Conservation (phyloP, 2,329 filamentous ascomycete genomes). For the Alternaria tenuissima region DNA sequence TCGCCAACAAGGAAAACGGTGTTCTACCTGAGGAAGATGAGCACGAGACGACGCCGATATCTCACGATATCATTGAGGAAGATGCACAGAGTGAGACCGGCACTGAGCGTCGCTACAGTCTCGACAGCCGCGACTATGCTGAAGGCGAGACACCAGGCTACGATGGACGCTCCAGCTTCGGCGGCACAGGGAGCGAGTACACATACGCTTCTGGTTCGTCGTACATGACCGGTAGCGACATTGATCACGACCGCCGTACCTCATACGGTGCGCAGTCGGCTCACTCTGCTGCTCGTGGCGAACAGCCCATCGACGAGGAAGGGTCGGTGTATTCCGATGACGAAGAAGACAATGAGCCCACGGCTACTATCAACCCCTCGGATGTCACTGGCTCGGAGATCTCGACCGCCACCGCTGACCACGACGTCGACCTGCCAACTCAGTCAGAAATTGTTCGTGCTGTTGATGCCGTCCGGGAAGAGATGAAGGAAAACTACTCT, state of each 20-base stretch:
- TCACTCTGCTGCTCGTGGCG: constrained; percentile 42
- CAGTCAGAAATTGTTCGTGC: constrained; percentile 44
- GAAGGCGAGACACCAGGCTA: constrained; percentile 48
- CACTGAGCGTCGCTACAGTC: constrained; percentile 52
- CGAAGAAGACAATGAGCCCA: constrained; percentile 45
- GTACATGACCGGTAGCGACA: constrained; percentile 59
- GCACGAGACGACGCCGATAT: constrained; percentile 35
- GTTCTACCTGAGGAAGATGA: constrained; percentile 55
- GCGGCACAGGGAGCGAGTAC: constrained; percentile 53
- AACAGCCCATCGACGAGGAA: constrained; percentile 44
- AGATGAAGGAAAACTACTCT: constrained; percentile 39
- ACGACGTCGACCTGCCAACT: constrained; percentile 37
- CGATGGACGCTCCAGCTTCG: constrained; percentile 52
- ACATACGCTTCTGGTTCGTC: constrained; percentile 58
- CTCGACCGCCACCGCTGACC: constrained; percentile 30
- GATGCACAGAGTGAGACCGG: constrained; percentile 48
- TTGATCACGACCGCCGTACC: constrained; percentile 53
- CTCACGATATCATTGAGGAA: constrained; percentile 40
- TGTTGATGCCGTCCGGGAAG: constrained; percentile 40
- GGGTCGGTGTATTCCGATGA: constrained; percentile 41
- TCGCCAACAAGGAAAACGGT: constrained; percentile 59
- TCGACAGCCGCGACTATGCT: constrained; percentile 44
- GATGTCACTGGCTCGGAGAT: constrained; percentile 37
- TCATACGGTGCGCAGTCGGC: constrained; percentile 52
- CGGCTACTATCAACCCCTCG: constrained; percentile 35